phyloP scores from a whole-genome alignment of 2,329 filamentous ascomycete genomes.

The Lojkania enalia region DNA sequence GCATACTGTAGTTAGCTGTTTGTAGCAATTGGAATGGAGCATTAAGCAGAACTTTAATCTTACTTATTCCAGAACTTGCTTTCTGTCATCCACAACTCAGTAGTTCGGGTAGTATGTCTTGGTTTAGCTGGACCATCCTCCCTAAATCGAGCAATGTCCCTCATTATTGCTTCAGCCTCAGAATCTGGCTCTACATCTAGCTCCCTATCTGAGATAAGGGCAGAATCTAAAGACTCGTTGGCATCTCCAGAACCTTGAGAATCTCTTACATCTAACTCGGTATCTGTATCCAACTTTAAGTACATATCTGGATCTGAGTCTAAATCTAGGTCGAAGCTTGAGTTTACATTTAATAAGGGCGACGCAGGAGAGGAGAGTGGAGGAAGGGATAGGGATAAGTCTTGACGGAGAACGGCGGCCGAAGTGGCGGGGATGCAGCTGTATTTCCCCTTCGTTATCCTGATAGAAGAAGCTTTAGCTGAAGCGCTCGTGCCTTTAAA shows the following conservation, averaged over 20 bases:
- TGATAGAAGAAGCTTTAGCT: not conserved
- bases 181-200: not conserved
- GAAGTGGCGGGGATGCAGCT: not conserved
- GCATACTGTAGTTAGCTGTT: not conserved
- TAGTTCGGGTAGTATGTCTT: not conserved
- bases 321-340: constrained; percentile 2
- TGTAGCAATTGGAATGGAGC: not conserved
- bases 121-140: not conserved
- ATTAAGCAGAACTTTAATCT: constrained; percentile 1
- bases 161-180: constrained; percentile 1
- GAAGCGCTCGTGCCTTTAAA: not conserved
- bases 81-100: constrained; percentile 21
- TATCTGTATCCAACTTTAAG: constrained; percentile 1
- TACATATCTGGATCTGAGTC: constrained; percentile 4
- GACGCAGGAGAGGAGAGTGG: not conserved
- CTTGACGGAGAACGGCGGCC: not conserved
- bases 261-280: not conserved
- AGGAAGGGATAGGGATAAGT: not conserved
- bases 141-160: not conserved
- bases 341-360: constrained; percentile 1
- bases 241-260: not conserved
- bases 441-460: not conserved
- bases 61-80: constrained; percentile 19
- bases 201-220: constrained; percentile 1
- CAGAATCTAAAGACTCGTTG: not conserved